Evolutionary conservation across 2,329 filamentous ascomycete species (phyloP).

Genomic region (Calonectria fujianensis): DNA sequence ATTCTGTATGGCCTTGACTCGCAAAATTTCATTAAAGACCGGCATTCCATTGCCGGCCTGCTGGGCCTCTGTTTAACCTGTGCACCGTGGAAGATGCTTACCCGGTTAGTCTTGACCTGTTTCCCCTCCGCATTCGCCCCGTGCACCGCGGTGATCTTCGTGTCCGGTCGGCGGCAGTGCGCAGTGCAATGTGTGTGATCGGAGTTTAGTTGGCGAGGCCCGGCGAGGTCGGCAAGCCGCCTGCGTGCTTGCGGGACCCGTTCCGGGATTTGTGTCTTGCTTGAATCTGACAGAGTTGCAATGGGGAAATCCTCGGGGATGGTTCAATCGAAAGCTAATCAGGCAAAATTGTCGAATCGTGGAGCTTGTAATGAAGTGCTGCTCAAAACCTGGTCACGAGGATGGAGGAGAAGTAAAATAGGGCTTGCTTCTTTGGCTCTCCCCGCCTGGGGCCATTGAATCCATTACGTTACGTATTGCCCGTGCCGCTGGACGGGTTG

Average conservation of each 20-base stretch:
- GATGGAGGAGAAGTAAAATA: conserved; percentile 45
- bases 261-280: conserved; percentile 17
- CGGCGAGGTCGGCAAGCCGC: conserved; percentile 33
- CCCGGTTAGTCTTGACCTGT: conserved; percentile 8
- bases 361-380: conserved; percentile 42
- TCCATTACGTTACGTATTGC: conserved; percentile 55
- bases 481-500: conserved; percentile 32
- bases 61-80: conserved; percentile 24
- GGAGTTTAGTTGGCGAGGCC: conserved; percentile 24
- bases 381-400: conserved; percentile 46
- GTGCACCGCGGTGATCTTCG: conserved; percentile 13
- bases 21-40: conserved; percentile 21
- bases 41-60: conserved; percentile 34
- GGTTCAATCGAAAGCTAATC: conserved; percentile 31
- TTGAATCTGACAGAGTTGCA: conserved; percentile 15
- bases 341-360: conserved; percentile 51
- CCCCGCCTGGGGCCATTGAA: conserved; percentile 44
- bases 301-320: conserved; percentile 37
- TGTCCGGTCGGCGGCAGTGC: conserved; percentile 26
- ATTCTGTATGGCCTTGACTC: conserved; percentile 22
- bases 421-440: conserved; percentile 39
- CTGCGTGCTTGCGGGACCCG: conserved; percentile 14
- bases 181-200: conserved; percentile 28
- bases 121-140: conserved; percentile 13
- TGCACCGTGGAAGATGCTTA: conserved; percentile 12